Percentiles rank a stretch among this genome's conserved stretches.
Conservation (phyloP, 371 early-diverging fungal genomes). For the Furculomyces boomerangus region DNA sequence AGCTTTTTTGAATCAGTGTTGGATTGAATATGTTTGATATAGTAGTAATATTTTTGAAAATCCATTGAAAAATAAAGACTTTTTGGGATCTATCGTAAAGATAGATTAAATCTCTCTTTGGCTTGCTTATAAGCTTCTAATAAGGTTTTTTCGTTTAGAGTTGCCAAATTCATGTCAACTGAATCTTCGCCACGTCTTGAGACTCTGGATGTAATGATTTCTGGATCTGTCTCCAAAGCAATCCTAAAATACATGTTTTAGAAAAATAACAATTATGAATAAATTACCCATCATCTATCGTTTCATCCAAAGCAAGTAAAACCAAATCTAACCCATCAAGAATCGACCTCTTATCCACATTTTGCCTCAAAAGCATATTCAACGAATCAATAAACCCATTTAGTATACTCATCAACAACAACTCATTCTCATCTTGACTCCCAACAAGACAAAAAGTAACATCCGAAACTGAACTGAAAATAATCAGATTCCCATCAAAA, state of each 20-base stretch:
- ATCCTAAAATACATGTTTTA: slow-evolving; percentile 13
- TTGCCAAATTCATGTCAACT: slow-evolving; percentile 47
- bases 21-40: background rate
- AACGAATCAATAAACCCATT: slow-evolving; percentile 73
- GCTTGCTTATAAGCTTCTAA: slow-evolving; percentile 79
- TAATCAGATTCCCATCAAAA: slow-evolving; percentile 74
- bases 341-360: slow-evolving; percentile 77
- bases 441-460: slow-evolving; percentile 84
- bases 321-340: slow-evolving; percentile 83
- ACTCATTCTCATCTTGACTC: slow-evolving; percentile 83
- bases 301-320: slow-evolving; percentile 82
- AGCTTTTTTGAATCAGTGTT: too few species aligned
- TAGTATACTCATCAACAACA: slow-evolving; percentile 60
- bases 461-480: slow-evolving; percentile 70
- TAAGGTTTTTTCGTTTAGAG: slow-evolving; percentile 74
- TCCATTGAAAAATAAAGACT: slow-evolving; percentile 1
- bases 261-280: background rate
- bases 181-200: slow-evolving; percentile 65
- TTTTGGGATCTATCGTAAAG: slow-evolving; percentile 34
- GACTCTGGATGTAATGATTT: slow-evolving; percentile 74
- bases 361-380: slow-evolving; percentile 60
- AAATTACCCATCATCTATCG: slow-evolving; percentile 69
- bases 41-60: slow-evolving; percentile 1
- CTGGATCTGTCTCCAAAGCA: slow-evolving; percentile 77
- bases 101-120: slow-evolving; percentile 66